Percentiles rank a stretch among this genome's conserved stretches.
Evolutionary conservation across 2,329 filamentous ascomycete species (phyloP).

Genomic region (Thelonectria rubi): DNA sequence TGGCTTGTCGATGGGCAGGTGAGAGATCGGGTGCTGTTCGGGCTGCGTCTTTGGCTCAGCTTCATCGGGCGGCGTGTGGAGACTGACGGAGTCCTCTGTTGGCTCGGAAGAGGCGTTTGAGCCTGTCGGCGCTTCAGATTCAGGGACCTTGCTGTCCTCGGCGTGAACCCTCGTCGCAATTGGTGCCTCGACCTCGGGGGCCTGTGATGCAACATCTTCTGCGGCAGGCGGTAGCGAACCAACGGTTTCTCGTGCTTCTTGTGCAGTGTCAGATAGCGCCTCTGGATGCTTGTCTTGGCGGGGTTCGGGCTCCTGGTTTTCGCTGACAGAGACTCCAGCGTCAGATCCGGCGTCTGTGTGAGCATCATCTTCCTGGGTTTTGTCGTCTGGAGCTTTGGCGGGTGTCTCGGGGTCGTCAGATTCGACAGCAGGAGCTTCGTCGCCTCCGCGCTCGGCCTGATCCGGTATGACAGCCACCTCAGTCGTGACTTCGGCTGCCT

Average conservation of each 20-base stretch:
- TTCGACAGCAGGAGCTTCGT: neutral
- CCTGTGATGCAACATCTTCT: neutral
- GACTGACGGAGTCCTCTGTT: neutral
- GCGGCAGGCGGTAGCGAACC: neutral
- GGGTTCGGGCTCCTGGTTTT: neutral
- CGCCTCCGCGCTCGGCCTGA: neutral
- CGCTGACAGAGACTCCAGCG: neutral
- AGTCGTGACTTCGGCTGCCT: neutral
- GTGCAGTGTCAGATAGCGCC: neutral
- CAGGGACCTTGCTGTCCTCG: neutral
- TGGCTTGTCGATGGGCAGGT: neutral
- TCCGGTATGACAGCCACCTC: neutral
- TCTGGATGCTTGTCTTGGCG: neutral
- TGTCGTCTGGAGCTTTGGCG: neutral
- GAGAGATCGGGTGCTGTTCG: neutral
- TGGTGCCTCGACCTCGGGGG: neutral
- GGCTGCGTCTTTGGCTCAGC: no score
- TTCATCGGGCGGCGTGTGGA: neutral
- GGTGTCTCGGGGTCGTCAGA: neutral
- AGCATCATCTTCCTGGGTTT: neutral
- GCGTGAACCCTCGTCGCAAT: neutral
- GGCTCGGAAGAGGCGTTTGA: neutral
- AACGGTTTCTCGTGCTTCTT: neutral
- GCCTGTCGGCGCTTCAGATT: neutral
- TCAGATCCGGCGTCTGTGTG: neutral